phyloP scores from a whole-genome alignment of 2,329 filamentous ascomycete genomes.

The Botrytis galanthina region DNA sequence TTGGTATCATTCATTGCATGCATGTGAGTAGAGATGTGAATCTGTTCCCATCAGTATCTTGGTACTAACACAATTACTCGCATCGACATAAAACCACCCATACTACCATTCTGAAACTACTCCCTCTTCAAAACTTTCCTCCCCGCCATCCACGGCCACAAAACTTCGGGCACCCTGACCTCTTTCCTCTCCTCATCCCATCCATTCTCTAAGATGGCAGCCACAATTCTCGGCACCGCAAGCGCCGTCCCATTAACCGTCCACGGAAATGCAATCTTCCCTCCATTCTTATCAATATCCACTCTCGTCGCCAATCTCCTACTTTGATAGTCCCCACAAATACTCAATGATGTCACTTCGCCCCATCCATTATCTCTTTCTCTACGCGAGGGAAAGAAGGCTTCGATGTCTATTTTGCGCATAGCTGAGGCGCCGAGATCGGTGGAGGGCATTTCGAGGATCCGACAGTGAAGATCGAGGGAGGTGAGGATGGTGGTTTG shows the following conservation, averaged over 20 bases:
- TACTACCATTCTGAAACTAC: background rate
- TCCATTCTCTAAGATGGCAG: conserved; percentile 84
- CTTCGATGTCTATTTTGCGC: conserved; percentile 91
- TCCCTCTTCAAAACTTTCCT: conserved; percentile 54
- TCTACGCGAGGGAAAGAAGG: conserved; percentile 80
- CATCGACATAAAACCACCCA: background rate
- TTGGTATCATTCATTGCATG: background rate
- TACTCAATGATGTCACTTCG: conserved; percentile 85
- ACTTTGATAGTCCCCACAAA: conserved; percentile 94
- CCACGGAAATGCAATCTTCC: conserved; percentile 72
- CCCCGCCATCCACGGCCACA: conserved; percentile 83
- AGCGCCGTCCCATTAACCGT: conserved; percentile 94
- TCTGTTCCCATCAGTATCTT: background rate
- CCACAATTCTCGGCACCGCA: conserved; percentile 84
- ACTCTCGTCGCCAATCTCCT: conserved; percentile 76
- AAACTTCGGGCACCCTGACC: conserved; percentile 73
- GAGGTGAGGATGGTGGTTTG: conserved; percentile 79
- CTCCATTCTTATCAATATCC: conserved; percentile 48
- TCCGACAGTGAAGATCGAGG: conserved; percentile 78
- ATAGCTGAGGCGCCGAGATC: conserved; percentile 87
- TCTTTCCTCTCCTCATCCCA: conserved; percentile 70
- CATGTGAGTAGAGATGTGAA: background rate
- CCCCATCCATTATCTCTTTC: conserved; percentile 75
- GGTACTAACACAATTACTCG: background rate
- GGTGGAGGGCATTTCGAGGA: conserved; percentile 86